Evolutionary conservation across 225 moss, liverwort and hornwort species (phyloP).

Genomic region (Antitrichia curtipendula): DNA sequence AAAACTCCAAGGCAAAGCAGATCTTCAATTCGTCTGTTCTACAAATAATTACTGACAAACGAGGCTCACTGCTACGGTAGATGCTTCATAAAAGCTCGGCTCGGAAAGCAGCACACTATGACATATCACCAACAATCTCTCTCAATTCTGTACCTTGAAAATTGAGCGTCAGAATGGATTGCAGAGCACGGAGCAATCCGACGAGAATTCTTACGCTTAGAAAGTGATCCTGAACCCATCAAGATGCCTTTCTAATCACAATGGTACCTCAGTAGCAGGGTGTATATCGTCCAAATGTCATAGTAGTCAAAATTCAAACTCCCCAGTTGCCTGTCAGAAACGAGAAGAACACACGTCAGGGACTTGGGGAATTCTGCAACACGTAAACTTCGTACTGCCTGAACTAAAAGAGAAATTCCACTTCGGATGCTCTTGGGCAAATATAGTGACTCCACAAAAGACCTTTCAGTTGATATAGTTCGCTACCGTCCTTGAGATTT

Average conservation of each 20-base stretch:
- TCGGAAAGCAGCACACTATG: not conserved
- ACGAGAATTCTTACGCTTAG: not conserved
- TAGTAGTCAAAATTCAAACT: conserved; percentile 78
- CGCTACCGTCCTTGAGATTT: not conserved
- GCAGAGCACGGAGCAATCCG: not conserved
- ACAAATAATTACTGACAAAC: not conserved
- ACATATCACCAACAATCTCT: not conserved
- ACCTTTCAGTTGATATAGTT: not conserved
- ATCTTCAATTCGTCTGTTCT: not conserved
- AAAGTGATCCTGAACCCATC: not conserved
- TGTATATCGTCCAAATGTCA: not conserved
- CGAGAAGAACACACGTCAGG: not conserved
- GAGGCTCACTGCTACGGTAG: not conserved
- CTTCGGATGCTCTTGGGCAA: not conserved
- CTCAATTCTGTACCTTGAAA: not conserved
- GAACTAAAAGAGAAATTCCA: not conserved
- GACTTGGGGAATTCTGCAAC: not conserved
- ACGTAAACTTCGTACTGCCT: not conserved
- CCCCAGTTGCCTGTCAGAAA: conserved; percentile 63
- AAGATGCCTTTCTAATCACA: conserved; percentile 3
- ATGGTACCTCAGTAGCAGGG: not conserved
- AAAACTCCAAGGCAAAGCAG: not conserved
- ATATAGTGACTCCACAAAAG: not conserved
- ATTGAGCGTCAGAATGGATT: not conserved
- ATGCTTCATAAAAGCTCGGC: not conserved